phyloP scores from a whole-genome alignment of 164 flowering plant genomes.

The Magnolia sinica region DNA sequence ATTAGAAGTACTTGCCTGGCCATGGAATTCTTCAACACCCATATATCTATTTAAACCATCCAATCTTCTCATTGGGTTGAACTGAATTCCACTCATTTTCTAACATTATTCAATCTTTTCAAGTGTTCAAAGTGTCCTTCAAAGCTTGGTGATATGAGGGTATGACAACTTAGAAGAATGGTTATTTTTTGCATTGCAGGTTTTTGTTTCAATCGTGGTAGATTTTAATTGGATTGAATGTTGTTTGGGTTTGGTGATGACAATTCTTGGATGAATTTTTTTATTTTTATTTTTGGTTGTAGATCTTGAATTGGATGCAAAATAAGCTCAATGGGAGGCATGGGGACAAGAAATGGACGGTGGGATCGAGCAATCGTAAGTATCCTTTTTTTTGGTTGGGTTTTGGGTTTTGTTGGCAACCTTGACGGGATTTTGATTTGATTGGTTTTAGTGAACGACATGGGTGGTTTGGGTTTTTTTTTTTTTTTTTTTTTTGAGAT shows the following conservation, averaged over 20 bases:
- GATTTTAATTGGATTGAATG: background rate
- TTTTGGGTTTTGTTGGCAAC: too few species aligned
- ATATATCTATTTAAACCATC: constrained; percentile 26
- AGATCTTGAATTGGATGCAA: constrained; percentile 69
- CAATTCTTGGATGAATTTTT: background rate
- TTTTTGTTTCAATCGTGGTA: background rate
- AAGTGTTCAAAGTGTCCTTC: background rate
- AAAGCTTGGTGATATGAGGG: constrained; percentile 2
- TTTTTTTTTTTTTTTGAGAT: too few species aligned
- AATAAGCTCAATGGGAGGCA: constrained; percentile 42
- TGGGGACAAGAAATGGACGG: constrained; percentile 24
- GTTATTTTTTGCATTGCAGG: background rate
- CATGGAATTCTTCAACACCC: constrained; percentile 14
- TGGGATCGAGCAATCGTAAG: constrained; percentile 7
- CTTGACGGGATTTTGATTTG: background rate
- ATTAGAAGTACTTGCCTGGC: constrained; percentile 11
- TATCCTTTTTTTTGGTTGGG: background rate
- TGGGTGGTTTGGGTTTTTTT: too few species aligned
- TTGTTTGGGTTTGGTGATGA: background rate
- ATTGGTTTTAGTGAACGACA: background rate
- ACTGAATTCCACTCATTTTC: background rate
- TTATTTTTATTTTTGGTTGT: constrained; percentile 13
- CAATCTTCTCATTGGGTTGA: constrained; percentile 24
- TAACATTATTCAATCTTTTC: background rate
- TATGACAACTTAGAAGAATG: background rate